These are phyloP conservation scores for Triadica sebifera DNA, from an alignment of 345 rosid species.

Conservation along the genomic window DNA sequence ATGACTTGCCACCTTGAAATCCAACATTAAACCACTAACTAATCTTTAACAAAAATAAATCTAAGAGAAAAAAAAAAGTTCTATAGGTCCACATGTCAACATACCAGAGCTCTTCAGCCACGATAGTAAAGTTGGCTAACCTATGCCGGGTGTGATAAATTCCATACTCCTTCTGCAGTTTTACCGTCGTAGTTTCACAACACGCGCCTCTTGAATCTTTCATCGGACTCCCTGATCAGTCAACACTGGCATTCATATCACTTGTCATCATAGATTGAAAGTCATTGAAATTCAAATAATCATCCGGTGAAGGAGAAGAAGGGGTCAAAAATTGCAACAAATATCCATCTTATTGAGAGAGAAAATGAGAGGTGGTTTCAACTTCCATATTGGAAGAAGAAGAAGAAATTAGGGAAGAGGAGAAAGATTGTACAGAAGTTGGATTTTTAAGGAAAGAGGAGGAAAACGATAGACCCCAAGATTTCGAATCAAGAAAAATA, in stretches of 20 bases:
- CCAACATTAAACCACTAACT: constrained; percentile 6
- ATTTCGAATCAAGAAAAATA: neutral
- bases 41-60: constrained; percentile 6
- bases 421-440: neutral
- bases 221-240: neutral
- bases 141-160: constrained; percentile 89
- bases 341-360: constrained; percentile 20
- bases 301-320: neutral
- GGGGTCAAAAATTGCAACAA: constrained; percentile 15
- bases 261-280: neutral
- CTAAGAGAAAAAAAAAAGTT: neutral
- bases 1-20: constrained; percentile 78
- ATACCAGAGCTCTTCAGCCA: constrained; percentile 88
- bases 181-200: constrained; percentile 42
- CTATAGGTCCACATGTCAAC: neutral
- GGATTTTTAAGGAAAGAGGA: neutral
- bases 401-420: neutral
- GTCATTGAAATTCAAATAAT: neutral
- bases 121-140: constrained; percentile 79
- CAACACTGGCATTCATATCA: neutral
- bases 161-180: constrained; percentile 76
- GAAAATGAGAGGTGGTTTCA: constrained; percentile 33
- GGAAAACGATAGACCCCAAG: neutral
- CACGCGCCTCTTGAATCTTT: constrained; percentile 16
- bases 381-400: constrained; percentile 38